These are phyloP conservation scores for Colletotrichum australisinense DNA, from an alignment of 2,329 filamentous ascomycete genomes.

Conservation along the genomic window DNA sequence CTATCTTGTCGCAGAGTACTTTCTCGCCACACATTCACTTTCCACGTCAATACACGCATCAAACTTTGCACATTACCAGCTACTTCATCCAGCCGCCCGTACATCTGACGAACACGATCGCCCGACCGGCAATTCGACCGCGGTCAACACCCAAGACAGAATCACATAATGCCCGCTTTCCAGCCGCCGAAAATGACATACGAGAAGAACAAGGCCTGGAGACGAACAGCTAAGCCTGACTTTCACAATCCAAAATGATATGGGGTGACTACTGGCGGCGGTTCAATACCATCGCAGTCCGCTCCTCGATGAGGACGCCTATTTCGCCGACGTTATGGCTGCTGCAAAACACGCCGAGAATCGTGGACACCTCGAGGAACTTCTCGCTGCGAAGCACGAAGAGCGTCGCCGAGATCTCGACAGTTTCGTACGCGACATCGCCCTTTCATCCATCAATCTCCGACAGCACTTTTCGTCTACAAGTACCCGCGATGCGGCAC, in stretches of 20 bases:
- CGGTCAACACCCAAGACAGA: background rate
- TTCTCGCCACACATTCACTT: background rate
- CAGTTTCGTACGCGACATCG: slow-evolving; percentile 1
- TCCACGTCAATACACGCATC: background rate
- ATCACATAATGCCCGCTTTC: slow-evolving; percentile 19
- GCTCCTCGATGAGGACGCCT: slow-evolving; percentile 21
- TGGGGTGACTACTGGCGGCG: slow-evolving; percentile 25
- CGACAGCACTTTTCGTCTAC: background rate
- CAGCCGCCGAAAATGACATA: slow-evolving; percentile 6
- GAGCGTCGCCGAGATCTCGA: slow-evolving; percentile 10
- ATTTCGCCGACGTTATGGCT: slow-evolving; percentile 24
- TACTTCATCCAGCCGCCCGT: background rate
- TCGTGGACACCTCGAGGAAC: slow-evolving; percentile 20
- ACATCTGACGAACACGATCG: background rate
- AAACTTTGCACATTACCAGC: background rate
- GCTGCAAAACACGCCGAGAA: slow-evolving; percentile 10
- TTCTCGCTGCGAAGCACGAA: slow-evolving; percentile 13
- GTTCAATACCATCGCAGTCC: slow-evolving; percentile 29
- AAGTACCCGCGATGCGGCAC: background rate
- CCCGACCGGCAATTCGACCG: background rate
- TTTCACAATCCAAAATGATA: slow-evolving; percentile 15
- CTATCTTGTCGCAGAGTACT: background rate
- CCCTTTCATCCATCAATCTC: background rate
- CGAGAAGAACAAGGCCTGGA: slow-evolving; percentile 12
- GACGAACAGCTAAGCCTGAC: slow-evolving; percentile 12